Conservation (phyloP, 345 rosid species). For the Barbarea vulgaris region DNA sequence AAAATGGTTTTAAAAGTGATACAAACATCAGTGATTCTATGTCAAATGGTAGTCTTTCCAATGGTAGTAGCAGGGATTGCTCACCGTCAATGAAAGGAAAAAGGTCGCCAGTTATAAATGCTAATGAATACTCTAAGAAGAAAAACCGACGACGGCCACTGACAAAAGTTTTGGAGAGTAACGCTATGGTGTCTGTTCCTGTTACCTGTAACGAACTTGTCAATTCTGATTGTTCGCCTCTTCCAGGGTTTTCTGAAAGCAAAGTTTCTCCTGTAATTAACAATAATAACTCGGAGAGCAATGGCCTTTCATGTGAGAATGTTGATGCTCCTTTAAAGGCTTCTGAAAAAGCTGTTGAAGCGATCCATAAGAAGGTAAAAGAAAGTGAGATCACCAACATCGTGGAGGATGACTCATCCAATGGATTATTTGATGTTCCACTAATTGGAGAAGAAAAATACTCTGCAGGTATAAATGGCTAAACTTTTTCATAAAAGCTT, state of each 20-base stretch:
- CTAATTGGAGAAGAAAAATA: slow-evolving; percentile 65
- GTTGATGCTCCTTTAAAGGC: slow-evolving; percentile 44
- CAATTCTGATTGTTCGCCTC: slow-evolving; percentile 55
- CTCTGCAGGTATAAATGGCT: slow-evolving; percentile 58
- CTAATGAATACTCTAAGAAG: slow-evolving; percentile 62
- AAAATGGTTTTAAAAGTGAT: slow-evolving; percentile 46
- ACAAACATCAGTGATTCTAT: slow-evolving; percentile 50
- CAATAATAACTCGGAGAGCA: slow-evolving; percentile 60
- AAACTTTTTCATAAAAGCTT: background rate
- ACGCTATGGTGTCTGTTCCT: slow-evolving; percentile 72
- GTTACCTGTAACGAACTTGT: slow-evolving; percentile 62
- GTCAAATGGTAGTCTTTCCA: slow-evolving; percentile 55
- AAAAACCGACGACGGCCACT: slow-evolving; percentile 70
- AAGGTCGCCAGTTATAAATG: slow-evolving; percentile 62
- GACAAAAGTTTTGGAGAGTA: slow-evolving; percentile 81
- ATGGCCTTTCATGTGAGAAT: slow-evolving; percentile 63
- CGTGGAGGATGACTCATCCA: slow-evolving; percentile 46
- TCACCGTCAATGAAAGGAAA: slow-evolving; percentile 54
- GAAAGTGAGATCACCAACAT: slow-evolving; percentile 51
- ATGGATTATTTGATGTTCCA: slow-evolving; percentile 73
- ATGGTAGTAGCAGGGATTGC: slow-evolving; percentile 50
- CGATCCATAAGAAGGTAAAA: slow-evolving; percentile 48
- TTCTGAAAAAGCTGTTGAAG: slow-evolving; percentile 52
- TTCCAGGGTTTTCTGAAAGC: slow-evolving; percentile 60
- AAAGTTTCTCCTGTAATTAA: slow-evolving; percentile 46